Conservation (phyloP, 2,329 filamentous ascomycete genomes). For the Sordariomycetes sp. region DNA sequence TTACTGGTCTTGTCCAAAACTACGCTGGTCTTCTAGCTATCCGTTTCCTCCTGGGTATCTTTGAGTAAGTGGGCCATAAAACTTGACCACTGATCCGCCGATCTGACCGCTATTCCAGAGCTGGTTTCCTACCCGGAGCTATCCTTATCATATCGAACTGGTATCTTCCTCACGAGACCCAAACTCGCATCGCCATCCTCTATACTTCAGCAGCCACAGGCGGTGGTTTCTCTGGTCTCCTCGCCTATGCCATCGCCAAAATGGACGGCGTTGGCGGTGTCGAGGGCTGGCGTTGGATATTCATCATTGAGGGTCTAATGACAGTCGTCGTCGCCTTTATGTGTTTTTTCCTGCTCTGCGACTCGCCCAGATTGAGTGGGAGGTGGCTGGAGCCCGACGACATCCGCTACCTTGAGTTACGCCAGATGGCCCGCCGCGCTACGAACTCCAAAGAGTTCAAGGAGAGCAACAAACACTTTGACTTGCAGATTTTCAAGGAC, state of each 20-base stretch:
- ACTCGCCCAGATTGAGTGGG: constrained; percentile 24
- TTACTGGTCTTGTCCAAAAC: constrained; percentile 24
- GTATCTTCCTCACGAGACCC: constrained; percentile 19
- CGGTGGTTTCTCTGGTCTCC: constrained; percentile 35
- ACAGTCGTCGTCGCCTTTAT: constrained; percentile 25
- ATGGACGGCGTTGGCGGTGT: constrained; percentile 34
- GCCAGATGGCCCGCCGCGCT: constrained; percentile 19
- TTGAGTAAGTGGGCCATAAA: constrained; percentile 17
- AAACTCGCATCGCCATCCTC: constrained; percentile 20
- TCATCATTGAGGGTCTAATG: constrained; percentile 40
- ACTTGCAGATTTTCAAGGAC: constrained; percentile 21
- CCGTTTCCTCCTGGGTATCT: constrained; percentile 27
- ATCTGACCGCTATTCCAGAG: constrained; percentile 12
- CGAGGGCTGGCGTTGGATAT: constrained; percentile 41
- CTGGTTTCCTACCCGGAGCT: constrained; percentile 20
- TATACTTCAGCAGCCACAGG: constrained; percentile 24
- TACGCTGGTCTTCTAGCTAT: constrained; percentile 28
- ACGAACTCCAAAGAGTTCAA: constrained; percentile 12
- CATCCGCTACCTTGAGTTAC: constrained; percentile 28
- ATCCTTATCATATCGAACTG: constrained; percentile 21
- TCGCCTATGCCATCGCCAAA: constrained; percentile 32
- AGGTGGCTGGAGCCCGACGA: constrained; percentile 28
- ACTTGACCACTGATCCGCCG: too few species aligned
- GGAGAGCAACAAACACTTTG: constrained; percentile 18
- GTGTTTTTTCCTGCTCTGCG: constrained; percentile 37